Base-by-base conservation (phyloP, 1,139 yeast species). In the Saccharomyces pastorianus region DNA sequence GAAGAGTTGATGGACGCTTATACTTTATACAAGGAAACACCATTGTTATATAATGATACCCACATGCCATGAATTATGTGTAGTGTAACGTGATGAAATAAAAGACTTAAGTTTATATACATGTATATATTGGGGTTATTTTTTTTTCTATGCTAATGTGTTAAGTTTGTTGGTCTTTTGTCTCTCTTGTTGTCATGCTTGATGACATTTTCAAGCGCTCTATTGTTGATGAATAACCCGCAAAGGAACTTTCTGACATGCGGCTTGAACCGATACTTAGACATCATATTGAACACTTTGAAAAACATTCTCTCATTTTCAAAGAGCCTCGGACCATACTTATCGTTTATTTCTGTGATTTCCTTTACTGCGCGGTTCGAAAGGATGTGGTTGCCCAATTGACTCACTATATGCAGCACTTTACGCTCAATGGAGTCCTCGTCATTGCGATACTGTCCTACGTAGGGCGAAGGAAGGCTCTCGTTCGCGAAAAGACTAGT, bases 341-440 rank as follows among this genome's bases (percentile, higher is more conserved):
- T 73, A 31, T 75, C 71, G 59, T 85, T 83, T 56, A 88, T 65
- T 49, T 76, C 77, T 9, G 78, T 79, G 54, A 90, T 76, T 53
- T 81, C 84, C 58, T 80, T 80, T 42, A 82, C 79, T 0, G 95
- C 88, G 51, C 81, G 81, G 51, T 83, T 79, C 51, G 89, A 82
- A 28, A 77, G 67, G 42, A 85, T 79, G 58, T 81, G 85, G 56
- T 83, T 82, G 56, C 85, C 76, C 50, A 87, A 77, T 32, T 86
- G 82, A 51, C 86, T 80, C 50, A 87, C 75, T 23, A 82, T 76
- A 46, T 77, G 76, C 31, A 85, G 71, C 20, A 88, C 73, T 52
- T 75, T 76, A 28, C 80, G 75, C 26, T 38, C 44, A 13, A 38
- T 38, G 4, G 44, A 38, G 25, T 38, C 44, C 11, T 38, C 44